Percentiles rank a stretch among this genome's conserved stretches.
phyloP scores from a whole-genome alignment of 2,329 filamentous ascomycete genomes.

The Cladosporium phlei region DNA sequence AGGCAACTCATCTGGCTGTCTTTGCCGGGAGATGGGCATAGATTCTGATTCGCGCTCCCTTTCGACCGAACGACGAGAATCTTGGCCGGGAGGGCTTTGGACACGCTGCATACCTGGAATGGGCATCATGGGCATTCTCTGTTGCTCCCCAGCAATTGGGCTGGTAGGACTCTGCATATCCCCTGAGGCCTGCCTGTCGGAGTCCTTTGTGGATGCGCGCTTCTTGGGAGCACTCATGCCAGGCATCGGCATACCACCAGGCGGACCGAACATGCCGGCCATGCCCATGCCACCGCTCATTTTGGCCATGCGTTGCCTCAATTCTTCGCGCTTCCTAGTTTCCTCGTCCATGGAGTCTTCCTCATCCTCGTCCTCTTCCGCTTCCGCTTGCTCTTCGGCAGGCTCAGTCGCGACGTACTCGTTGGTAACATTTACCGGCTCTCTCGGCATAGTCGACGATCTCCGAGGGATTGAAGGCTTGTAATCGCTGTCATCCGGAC shows the following conservation, averaged over 20 bases:
- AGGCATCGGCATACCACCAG: conserved; percentile 61
- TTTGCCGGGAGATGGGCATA: conserved; percentile 1
- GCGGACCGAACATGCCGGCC: conserved; percentile 83
- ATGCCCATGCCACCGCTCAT: conserved; percentile 98
- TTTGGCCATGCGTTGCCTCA: conserved; percentile 94
- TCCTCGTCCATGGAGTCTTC: conserved; percentile 88
- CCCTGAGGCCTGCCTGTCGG: conserved; percentile 15
- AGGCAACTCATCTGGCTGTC: conserved; percentile 37
- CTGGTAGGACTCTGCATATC: conserved; percentile 22
- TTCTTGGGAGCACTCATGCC: conserved; percentile 43
- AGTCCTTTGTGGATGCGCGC: conserved; percentile 35
- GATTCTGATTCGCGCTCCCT: conserved; percentile 5
- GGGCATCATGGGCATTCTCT: conserved; percentile 52
- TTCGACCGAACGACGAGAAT: conserved; percentile 16
- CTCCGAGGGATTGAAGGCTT: conserved; percentile 41
- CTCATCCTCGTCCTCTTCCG: conserved; percentile 64
- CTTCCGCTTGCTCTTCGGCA: conserved; percentile 60
- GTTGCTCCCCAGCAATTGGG: conserved; percentile 19
- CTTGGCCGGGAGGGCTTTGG: conserved; percentile 46
- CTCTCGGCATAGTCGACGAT: conserved; percentile 37
- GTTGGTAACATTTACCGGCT: conserved; percentile 45
- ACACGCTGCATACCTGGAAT: conserved; percentile 57
- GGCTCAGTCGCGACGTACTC: conserved; percentile 45
- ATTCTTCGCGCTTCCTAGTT: conserved; percentile 74
- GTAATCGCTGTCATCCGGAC: conserved; percentile 71